A percentile compares a stretch with the other conserved stretches of the same genome.
Evolutionary conservation across 352 stramenopile genomes (phyloP).

Genomic region (Globisporangium recalcitrans): DNA sequence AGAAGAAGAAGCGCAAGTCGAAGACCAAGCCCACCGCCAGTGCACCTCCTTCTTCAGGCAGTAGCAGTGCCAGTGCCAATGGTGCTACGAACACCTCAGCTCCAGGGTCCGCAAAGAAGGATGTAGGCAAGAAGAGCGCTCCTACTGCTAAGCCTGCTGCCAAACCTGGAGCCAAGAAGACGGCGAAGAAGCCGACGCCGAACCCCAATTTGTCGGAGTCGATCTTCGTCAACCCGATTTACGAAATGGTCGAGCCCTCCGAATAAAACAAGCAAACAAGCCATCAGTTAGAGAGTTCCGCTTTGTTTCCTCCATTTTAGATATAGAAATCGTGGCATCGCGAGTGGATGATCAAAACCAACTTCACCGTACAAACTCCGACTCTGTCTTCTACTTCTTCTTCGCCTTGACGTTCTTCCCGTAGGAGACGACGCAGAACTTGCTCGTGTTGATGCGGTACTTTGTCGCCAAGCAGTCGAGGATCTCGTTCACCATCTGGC

Average conservation of each 20-base stretch:
- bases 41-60: not conserved
- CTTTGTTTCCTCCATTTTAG: not conserved
- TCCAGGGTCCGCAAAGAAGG: not conserved
- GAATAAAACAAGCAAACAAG: slow-evolving; percentile 5
- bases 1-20: slow-evolving; percentile 53
- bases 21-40: slow-evolving; percentile 19
- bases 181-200: slow-evolving; percentile 22
- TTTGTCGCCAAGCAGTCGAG: slow-evolving; percentile 55
- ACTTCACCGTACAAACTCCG: not conserved
- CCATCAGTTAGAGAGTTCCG: slow-evolving; percentile 1
- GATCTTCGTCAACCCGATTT: slow-evolving; percentile 20
- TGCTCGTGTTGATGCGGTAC: slow-evolving; percentile 59
- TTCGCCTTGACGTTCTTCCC: slow-evolving; percentile 80
- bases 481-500: slow-evolving; percentile 77
- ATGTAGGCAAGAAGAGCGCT: not conserved
- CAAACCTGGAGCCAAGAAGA: slow-evolving; percentile 16
- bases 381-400: slow-evolving; percentile 45
- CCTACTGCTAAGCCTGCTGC: not conserved
- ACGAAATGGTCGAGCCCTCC: slow-evolving; percentile 17
- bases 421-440: slow-evolving; percentile 65
- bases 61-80: not conserved
- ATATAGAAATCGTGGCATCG: not conserved
- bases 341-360: not conserved
- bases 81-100: not conserved
- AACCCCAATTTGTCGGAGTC: slow-evolving; percentile 19